These are phyloP conservation scores for Kernera saxatilis DNA, from an alignment of 345 rosid species.

Conservation along the genomic window DNA sequence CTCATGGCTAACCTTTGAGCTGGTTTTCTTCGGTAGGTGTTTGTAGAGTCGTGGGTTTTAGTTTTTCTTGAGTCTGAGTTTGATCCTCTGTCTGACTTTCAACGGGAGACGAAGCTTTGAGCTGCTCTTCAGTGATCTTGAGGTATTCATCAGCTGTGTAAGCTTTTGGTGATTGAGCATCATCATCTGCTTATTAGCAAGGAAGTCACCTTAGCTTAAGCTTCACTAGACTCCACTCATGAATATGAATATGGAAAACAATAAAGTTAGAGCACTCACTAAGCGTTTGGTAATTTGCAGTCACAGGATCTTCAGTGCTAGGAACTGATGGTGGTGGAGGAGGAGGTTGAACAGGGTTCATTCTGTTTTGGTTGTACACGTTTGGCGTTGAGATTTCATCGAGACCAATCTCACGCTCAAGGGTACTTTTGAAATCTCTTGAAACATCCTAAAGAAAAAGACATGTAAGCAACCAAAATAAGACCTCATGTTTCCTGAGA, in stretches of 20 bases:
- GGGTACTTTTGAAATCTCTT: constrained; percentile 91
- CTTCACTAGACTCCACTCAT: neutral
- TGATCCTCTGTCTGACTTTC: constrained; percentile 38
- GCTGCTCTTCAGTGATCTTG: constrained; percentile 82
- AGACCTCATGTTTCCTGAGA: neutral
- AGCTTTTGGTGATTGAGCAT: constrained; percentile 42
- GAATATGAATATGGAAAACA: neutral
- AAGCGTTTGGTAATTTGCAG: constrained; percentile 36
- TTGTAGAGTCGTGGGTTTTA: constrained; percentile 25
- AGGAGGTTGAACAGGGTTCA: constrained; percentile 36
- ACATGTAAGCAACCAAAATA: neutral
- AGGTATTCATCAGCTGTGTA: constrained; percentile 73
- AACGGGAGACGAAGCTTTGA: constrained; percentile 41
- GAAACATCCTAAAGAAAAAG: constrained; percentile 66
- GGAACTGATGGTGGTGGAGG: constrained; percentile 40
- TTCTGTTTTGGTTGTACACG: constrained; percentile 38
- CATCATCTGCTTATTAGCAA: constrained; percentile 49
- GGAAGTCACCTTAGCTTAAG: neutral
- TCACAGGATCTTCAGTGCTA: constrained; percentile 33
- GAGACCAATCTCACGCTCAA: constrained; percentile 84
- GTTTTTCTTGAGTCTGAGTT: constrained; percentile 35
- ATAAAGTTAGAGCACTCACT: constrained; percentile 46
- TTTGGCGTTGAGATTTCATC: constrained; percentile 52
- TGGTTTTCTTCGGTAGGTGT: constrained; percentile 37
- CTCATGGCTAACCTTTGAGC: constrained; percentile 31